Base-by-base conservation (phyloP, 2,329 filamentous ascomycete species). In the Fusarium albosuccineum region DNA sequence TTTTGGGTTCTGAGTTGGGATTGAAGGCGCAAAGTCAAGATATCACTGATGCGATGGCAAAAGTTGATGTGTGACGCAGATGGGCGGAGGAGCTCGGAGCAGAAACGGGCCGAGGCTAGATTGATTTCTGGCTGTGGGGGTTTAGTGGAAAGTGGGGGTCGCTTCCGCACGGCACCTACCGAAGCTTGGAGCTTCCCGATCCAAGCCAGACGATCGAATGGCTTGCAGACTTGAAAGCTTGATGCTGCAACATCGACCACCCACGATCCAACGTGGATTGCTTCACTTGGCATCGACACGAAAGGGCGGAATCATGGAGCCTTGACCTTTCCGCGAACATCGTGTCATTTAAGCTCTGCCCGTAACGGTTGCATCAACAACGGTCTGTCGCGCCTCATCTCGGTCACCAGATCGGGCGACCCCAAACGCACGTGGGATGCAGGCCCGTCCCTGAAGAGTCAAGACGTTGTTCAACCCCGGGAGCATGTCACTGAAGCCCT, bases 321-420 rank as follows among this genome's bases (percentile, higher is more conserved):
- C 22, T 29, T 34, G 22, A 34, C 22, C 9, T 11, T 36, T 49
- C 50, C 44, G 10, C 30, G 22, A 30, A 29, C 14, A 50, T 53
- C 40, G 48, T 45, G 33, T 41, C 59, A 64, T 53, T 54, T 44
- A 41, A 26, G 29, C 44, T 41, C 13, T 33, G 13, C 26, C 14
- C 40, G 9, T 41, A 30, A 44, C 48, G 65, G 44, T 30, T 41
- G 33, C 48, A 53, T 29, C 16, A 30, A 36, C 34, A 48, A 39
- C 30, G 37, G 27, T 17, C n/a, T 16, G 33, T 9, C n/a, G 17
- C 27, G 46, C 50, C 36, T 40, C 36, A 42, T 36, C 61, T 71
- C 70, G 69, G 70, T 72, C 64, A 57, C 67, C 53, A 46, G 57
- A 72, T 72, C 59, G 50, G 67, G 69, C 41, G 60, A 40, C 46